These are phyloP conservation scores for Sarocladiaceae sp. DNA, from an alignment of 2,329 filamentous ascomycete genomes.

Conservation along the genomic window DNA sequence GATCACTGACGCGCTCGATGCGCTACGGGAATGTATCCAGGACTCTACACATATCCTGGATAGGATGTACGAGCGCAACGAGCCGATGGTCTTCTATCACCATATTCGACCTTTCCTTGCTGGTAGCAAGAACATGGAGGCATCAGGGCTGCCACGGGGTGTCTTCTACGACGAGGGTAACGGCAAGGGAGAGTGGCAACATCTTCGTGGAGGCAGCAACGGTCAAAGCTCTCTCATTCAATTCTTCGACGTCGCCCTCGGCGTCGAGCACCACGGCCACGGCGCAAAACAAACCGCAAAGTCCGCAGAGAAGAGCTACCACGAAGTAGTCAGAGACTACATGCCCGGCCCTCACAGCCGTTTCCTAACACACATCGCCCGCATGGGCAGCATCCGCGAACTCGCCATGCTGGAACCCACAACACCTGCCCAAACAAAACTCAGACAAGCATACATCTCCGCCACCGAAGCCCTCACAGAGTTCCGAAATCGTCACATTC, in stretches of 20 bases:
- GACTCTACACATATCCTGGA: constrained; percentile 65
- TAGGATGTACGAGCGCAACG: constrained; percentile 86
- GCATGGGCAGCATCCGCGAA: constrained; percentile 69
- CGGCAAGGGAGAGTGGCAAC: constrained; percentile 62
- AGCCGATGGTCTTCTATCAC: constrained; percentile 85
- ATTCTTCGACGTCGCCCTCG: constrained; percentile 84
- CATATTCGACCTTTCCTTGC: constrained; percentile 84
- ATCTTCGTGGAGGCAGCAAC: constrained; percentile 87
- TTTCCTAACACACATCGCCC: constrained; percentile 69
- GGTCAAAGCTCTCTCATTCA: constrained; percentile 91
- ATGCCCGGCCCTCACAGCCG: constrained; percentile 83
- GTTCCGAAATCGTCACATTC: constrained; percentile 82
- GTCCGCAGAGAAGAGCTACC: constrained; percentile 33
- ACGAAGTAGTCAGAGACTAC: constrained; percentile 73
- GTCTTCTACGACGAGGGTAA: constrained; percentile 78
- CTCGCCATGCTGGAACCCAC: constrained; percentile 53
- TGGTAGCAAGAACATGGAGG: constrained; percentile 87
- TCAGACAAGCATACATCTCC: constrained; percentile 56
- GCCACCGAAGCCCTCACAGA: constrained; percentile 71
- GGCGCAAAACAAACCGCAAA: constrained; percentile 22
- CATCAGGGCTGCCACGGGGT: constrained; percentile 76
- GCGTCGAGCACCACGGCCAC: constrained; percentile 65
- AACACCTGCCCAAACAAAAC: constrained; percentile 44
- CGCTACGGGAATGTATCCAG: constrained; percentile 63
- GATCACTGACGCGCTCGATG: constrained; percentile 60